Evolutionary conservation across 306 rosid genomes (phyloP).

Genomic region (Trichosanthes cucumerina): DNA sequence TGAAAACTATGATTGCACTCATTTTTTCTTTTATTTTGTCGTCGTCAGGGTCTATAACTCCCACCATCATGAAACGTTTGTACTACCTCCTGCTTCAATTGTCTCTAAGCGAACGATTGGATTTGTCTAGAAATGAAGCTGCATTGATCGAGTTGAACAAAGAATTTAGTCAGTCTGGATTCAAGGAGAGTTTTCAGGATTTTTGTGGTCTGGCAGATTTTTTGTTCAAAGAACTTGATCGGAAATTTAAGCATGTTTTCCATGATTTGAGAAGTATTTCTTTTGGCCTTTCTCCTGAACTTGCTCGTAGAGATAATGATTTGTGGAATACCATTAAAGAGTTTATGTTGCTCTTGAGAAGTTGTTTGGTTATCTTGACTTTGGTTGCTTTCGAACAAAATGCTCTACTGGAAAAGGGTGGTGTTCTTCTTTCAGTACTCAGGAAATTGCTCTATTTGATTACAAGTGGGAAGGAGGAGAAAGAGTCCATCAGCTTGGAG

Average conservation of each 20-base stretch:
- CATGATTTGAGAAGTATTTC: conserved; percentile 13
- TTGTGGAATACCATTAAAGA: conserved; percentile 29
- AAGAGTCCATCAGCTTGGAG: conserved; percentile 13
- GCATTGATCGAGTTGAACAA: neutral
- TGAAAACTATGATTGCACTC: neutral
- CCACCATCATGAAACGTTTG: conserved; percentile 24
- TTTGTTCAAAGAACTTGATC: conserved; percentile 38
- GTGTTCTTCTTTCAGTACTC: conserved; percentile 25
- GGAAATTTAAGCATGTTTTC: conserved; percentile 26
- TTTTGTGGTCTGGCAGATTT: conserved; percentile 18
- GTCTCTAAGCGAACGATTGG: conserved; percentile 11
- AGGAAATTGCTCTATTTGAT: conserved; percentile 22
- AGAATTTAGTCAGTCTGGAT: conserved; percentile 11
- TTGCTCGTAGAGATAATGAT: conserved; percentile 13
- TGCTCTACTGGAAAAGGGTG: conserved; percentile 24
- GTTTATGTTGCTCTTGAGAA: conserved; percentile 40
- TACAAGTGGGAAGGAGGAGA: conserved; percentile 16
- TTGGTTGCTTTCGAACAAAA: conserved; percentile 23
- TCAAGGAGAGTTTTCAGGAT: conserved; percentile 11
- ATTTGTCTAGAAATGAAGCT: neutral
- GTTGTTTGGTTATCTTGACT: conserved; percentile 41
- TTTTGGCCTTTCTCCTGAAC: conserved; percentile 2
- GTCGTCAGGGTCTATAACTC: conserved; percentile 20
- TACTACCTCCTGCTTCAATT: conserved; percentile 17
- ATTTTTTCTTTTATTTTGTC: neutral